Base-by-base conservation (phyloP, 164 flowering plant genomes). In the Aristolochia fimbriata region DNA sequence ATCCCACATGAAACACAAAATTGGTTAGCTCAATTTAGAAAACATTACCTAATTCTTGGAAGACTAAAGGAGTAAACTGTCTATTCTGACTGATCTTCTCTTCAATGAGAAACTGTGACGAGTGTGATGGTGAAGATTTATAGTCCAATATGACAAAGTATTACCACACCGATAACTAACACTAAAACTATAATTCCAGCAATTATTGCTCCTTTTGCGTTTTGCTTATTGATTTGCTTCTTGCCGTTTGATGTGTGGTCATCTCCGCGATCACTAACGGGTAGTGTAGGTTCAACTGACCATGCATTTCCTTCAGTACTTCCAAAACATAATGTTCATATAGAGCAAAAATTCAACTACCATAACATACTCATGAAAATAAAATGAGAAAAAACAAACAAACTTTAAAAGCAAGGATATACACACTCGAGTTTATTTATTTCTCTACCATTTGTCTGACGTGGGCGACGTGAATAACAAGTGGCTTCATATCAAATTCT, bases 291-390 rank as follows among this genome's bases (percentile, higher is more conserved):
- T 19, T 81, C 83, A 55, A 78, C 62, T 53, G 84, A 77, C 88
- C 88, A 85, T 52, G 80, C 62, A 74, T 88, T 91, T 45, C 94
- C 96, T 55, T 78, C 84, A 67, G 86, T 85, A 62, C 88, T 84
- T 63, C 41, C 23, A 69, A 46, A 62, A 67, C 14, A 30, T 33
- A 57, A 54, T 30, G 12, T 22, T 53, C 53, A 65, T 22, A 51
- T 63, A 37, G 68, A 55, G 52, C 22, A 49, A 17, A 54, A 48
- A 48, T 46, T 19, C n/a, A 21, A 16, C n/a, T n/a, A n/a, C n/a
- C n/a, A n/a, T n/a, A n/a, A n/a, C n/a, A n/a, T n/a, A n/a, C n/a
- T n/a, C n/a, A 6, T n/a, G n/a, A 30, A 33, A 27, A 23, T 20
- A 22, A 61, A 61, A 27, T 16, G 20, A 23, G 47, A n/a, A n/a